Base-by-base conservation (phyloP, 2,329 filamentous ascomycete genomes). In the Nothophaeocryptopus gaeumannii region DNA sequence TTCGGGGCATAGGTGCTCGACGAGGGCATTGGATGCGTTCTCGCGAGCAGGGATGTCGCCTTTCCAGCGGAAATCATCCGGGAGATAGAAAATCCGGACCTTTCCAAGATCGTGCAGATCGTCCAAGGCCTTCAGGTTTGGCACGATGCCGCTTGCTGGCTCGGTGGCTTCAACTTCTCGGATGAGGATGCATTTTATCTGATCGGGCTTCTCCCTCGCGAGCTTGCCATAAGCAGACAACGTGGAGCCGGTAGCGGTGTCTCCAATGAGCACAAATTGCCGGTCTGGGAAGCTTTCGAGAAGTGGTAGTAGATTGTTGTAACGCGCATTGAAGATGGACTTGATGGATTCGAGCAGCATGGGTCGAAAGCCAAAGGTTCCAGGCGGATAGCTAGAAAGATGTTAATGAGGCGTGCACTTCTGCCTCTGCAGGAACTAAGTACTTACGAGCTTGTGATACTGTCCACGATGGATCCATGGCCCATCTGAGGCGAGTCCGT, bases 181-280 rank as follows among this genome's bases (percentile, higher is more conserved):
- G 7, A 65, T 45, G 13, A 63, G 36, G 11, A 65, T 45, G 37
- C 63, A 65, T 50, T 61, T 55, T 26, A 64, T 48, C 39, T 58
- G 58, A 11, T 55, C 33, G 12, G 46, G 39, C 36, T 50, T 55
- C 7, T 49, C 20, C 7, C 41, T 11, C 12, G 56, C 51, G n/a
- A 61, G 38, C 2, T 40, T 20, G 2, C 54, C 51, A 44, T 61
- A 63, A 12, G 49, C 47, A 5, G 31, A 35, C 40, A 59, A 48
- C n/a, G 51, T 44, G 20, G 47, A 47, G 30, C 50, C 50, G 11
- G 44, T 61, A n/a, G 57, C 43, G 8, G 59, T 62, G 34, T 65
- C 63, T 7, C 56, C 60, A 5, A 64, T 30, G 2, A 64, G 53
- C 12, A 65, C 50, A 52, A 60, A 58, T 10, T 45, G 54, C 12